Percentiles rank a stretch among this genome's conserved stretches.
These are phyloP conservation scores for Heterobasidion occidentale DNA, from an alignment of 1,284 basidiomycete species.

Conservation along the genomic window DNA sequence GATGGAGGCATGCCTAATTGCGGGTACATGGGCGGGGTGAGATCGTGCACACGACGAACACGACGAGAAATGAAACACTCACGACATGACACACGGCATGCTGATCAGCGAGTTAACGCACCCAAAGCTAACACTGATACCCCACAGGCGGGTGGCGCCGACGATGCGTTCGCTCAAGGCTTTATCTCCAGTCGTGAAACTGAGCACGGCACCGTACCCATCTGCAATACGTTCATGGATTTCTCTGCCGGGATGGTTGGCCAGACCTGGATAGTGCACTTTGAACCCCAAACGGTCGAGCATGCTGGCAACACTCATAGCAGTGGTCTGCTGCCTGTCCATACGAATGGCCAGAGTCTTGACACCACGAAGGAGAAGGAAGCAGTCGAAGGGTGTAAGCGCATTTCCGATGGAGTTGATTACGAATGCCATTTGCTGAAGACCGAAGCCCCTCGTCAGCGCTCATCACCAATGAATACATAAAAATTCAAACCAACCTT, in stretches of 20 bases:
- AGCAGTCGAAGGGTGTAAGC: slow-evolving; percentile 91
- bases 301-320: slow-evolving; percentile 83
- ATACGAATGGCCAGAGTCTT: slow-evolving; percentile 97
- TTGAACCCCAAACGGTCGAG: slow-evolving; percentile 84
- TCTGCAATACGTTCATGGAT: slow-evolving; percentile 85
- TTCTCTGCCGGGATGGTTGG: slow-evolving; percentile 77
- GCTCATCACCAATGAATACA: background rate
- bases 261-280: slow-evolving; percentile 91
- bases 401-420: slow-evolving; percentile 99
- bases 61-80: slow-evolving; percentile 27
- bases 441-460: background rate
- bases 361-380: slow-evolving; percentile 91
- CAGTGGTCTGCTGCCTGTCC: slow-evolving; percentile 87
- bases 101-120: slow-evolving; percentile 98
- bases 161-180: slow-evolving; percentile 89
- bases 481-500: slow-evolving; percentile 42
- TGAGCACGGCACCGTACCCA: slow-evolving; percentile 91
- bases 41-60: slow-evolving; percentile 2
- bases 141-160: slow-evolving; percentile 89
- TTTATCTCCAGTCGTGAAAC: slow-evolving; percentile 92
- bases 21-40: slow-evolving; percentile 6
- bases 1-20: slow-evolving; percentile 87
- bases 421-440: slow-evolving; percentile 80
- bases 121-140: slow-evolving; percentile 96
- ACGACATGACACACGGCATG: slow-evolving; percentile 99